These are phyloP conservation scores for Neofusicoccum kwambonambiense DNA, from an alignment of 2,329 filamentous ascomycete species.

Conservation along the genomic window DNA sequence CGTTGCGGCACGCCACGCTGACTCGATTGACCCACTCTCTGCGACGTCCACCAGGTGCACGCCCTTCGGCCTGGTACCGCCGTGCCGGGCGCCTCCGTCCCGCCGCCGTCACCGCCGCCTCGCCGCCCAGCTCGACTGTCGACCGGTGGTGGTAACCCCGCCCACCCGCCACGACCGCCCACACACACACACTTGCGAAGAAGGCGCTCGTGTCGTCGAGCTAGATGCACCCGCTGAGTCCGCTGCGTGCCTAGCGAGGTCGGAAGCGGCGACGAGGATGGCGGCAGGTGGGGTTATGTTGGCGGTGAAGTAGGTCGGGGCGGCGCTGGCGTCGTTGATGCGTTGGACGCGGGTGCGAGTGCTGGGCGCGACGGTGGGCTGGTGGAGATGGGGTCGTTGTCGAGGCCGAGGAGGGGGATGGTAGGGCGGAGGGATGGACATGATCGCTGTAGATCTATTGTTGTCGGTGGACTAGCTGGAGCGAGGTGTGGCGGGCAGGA, in stretches of 20 bases:
- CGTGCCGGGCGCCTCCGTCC: background rate
- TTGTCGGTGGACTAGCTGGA: too few species aligned
- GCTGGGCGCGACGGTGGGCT: too few species aligned
- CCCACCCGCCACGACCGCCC: background rate
- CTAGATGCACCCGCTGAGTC: background rate
- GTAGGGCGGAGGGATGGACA: too few species aligned
- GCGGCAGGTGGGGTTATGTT: too few species aligned
- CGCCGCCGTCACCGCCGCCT: background rate
- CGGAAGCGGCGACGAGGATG: too few species aligned
- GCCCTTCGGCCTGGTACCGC: background rate
- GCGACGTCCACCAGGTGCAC: background rate
- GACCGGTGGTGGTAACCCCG: background rate
- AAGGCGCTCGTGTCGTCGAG: background rate
- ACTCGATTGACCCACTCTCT: background rate
- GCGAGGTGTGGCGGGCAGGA: too few species aligned
- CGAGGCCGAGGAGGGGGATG: too few species aligned
- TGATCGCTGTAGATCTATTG: too few species aligned
- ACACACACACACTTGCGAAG: background rate
- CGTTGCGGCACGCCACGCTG: background rate
- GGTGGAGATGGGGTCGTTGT: too few species aligned
- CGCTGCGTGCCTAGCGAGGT: background rate
- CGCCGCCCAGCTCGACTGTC: background rate
- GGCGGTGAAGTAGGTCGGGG: too few species aligned
- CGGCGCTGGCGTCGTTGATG: too few species aligned
- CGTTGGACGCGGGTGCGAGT: too few species aligned